These are phyloP conservation scores for Xylariaceae sp. DNA, from an alignment of 2,329 filamentous ascomycete genomes.

Conservation along the genomic window DNA sequence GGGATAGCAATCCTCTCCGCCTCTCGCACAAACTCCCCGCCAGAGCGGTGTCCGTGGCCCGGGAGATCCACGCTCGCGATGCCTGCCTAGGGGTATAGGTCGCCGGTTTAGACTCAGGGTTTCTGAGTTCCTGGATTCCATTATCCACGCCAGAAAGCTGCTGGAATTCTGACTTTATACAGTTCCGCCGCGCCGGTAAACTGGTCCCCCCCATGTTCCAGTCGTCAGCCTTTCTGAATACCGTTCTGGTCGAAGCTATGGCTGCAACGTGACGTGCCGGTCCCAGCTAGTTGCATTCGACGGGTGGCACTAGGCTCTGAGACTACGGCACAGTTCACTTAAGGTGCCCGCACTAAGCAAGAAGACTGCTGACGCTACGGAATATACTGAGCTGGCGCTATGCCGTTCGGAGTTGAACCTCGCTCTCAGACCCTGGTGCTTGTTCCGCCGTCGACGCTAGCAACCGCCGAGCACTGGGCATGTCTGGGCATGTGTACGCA, in stretches of 20 bases:
- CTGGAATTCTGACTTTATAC: not conserved
- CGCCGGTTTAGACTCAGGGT: not conserved
- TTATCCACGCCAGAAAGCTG: not conserved
- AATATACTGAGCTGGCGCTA: too few species aligned
- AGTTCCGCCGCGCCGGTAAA: conserved; percentile 4
- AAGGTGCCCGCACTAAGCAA: too few species aligned
- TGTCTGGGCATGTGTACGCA: too few species aligned
- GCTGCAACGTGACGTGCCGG: conserved; percentile 19
- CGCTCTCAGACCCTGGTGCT: not conserved
- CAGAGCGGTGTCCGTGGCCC: not conserved
- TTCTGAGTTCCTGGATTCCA: not conserved
- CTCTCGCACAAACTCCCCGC: not conserved
- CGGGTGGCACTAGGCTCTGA: not conserved
- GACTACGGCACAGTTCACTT: not conserved
- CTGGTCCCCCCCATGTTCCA: not conserved
- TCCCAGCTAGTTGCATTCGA: conserved; percentile 3
- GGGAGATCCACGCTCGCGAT: not conserved
- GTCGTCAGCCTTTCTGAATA: not conserved
- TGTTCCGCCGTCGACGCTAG: not conserved
- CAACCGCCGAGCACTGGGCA: not conserved
- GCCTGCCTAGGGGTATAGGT: not conserved
- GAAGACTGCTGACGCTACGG: too few species aligned
- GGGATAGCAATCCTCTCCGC: not conserved
- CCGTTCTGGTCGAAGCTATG: not conserved
- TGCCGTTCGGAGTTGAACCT: too few species aligned